These are phyloP conservation scores for Rhizoclosmatium sp. DNA, from an alignment of 192 early-diverging fungal genomes.

Conservation along the genomic window DNA sequence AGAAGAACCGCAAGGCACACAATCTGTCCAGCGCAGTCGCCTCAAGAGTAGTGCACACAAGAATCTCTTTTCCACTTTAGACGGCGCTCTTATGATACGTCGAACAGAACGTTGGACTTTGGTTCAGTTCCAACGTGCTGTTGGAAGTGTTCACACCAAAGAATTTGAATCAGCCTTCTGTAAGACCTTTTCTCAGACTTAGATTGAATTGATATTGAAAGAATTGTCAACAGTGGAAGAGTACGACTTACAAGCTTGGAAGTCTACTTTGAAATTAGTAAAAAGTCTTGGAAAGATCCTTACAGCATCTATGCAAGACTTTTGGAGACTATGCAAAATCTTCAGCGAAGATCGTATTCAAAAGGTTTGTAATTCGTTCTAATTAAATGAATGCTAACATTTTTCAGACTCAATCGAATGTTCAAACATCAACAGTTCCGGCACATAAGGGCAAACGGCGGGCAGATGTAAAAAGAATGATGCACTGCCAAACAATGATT, in stretches of 20 bases:
- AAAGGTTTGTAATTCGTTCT: slow-evolving; percentile 41
- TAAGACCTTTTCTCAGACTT: slow-evolving; percentile 9
- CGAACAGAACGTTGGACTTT: slow-evolving; percentile 16
- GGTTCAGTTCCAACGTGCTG: slow-evolving; percentile 46
- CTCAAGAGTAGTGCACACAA: slow-evolving; percentile 6
- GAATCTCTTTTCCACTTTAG: slow-evolving; percentile 16
- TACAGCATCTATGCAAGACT: slow-evolving; percentile 80
- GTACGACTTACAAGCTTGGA: slow-evolving; percentile 75
- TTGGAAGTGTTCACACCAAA: slow-evolving; percentile 46
- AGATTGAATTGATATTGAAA: background rate
- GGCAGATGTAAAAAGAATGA: slow-evolving; percentile 67
- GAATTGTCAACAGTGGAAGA: slow-evolving; percentile 57
- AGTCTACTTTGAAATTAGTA: slow-evolving; percentile 70
- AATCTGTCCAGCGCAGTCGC: background rate
- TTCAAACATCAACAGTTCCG: background rate
- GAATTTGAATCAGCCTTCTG: slow-evolving; percentile 54
- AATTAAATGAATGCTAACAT: background rate
- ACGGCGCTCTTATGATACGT: slow-evolving; percentile 15
- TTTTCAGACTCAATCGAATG: background rate
- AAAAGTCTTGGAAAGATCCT: slow-evolving; percentile 82
- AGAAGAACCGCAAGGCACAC: background rate
- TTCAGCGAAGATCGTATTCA: slow-evolving; percentile 88
- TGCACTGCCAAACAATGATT: slow-evolving; percentile 73
- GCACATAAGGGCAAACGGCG: slow-evolving; percentile 36
- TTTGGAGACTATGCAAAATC: slow-evolving; percentile 89